Percentiles rank a stretch among this genome's conserved stretches.
These are phyloP conservation scores for Fusarium pseudoanthophilum DNA, from an alignment of 2,329 filamentous ascomycete genomes.

Conservation along the genomic window DNA sequence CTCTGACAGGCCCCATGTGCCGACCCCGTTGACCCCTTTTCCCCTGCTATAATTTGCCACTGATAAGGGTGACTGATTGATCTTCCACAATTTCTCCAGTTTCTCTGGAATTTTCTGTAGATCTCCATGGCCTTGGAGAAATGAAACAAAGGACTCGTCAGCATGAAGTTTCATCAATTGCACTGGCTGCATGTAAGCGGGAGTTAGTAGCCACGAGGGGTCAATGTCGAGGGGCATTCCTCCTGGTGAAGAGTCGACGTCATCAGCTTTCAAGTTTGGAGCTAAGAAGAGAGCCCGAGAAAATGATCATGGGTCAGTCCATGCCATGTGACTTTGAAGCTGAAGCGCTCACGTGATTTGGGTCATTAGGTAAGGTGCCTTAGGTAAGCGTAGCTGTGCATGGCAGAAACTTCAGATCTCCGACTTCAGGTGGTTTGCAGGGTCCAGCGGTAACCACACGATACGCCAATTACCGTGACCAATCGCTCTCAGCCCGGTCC, in stretches of 20 bases:
- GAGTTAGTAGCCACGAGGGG: conserved; percentile 35
- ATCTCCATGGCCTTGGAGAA: conserved; percentile 31
- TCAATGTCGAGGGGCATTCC: conserved; percentile 28
- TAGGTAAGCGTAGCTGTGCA: conserved; percentile 30
- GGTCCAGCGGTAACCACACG: conserved; percentile 32
- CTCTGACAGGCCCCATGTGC: conserved; percentile 19
- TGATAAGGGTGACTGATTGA: conserved; percentile 27
- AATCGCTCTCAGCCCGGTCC: conserved; percentile 35
- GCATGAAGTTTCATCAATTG: conserved; percentile 29
- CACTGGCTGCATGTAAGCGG: background rate
- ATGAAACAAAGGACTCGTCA: conserved; percentile 46
- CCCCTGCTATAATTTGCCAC: conserved; percentile 39
- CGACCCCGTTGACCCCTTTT: conserved; percentile 21
- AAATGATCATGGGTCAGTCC: background rate
- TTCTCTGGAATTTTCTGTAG: conserved; percentile 28
- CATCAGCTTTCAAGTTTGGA: conserved; percentile 30
- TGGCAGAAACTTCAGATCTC: conserved; percentile 44
- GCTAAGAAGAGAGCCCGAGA: background rate
- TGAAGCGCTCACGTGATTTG: background rate
- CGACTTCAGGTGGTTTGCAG: conserved; percentile 31
- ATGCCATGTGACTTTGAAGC: conserved; percentile 14
- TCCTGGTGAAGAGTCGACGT: conserved; percentile 26
- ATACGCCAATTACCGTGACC: conserved; percentile 41
- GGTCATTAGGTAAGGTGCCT: background rate
- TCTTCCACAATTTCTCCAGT: conserved; percentile 20